phyloP scores from a whole-genome alignment of 768 basidiomycete species.

The Leccinum aurantiacum region DNA sequence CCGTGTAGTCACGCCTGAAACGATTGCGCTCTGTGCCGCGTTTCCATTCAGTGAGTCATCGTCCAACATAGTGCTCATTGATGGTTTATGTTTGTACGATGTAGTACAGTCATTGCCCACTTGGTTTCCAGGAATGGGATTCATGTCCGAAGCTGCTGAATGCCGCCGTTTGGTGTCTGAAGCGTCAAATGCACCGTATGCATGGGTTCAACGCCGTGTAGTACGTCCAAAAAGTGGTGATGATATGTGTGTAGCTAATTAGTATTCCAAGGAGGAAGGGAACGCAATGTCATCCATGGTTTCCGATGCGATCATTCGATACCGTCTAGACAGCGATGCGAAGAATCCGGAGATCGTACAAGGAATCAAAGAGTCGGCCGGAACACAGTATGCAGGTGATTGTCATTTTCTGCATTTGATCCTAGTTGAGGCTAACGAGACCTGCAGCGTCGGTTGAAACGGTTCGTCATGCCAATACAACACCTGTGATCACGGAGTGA shows the following conservation, averaged over 20 bases:
- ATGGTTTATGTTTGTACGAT: not conserved
- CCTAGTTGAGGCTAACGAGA: no score
- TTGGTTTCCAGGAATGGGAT: not conserved
- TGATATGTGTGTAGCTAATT: not conserved
- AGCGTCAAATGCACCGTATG: not conserved
- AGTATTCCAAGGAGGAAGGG: not conserved
- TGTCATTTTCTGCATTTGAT: not conserved
- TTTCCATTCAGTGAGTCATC: not conserved
- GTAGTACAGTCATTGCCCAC: not conserved
- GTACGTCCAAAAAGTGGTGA: not conserved
- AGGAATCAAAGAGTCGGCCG: not conserved
- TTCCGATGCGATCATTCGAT: not conserved
- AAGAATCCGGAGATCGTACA: not conserved
- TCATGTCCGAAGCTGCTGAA: not conserved
- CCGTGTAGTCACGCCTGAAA: not conserved
- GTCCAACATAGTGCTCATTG: not conserved
- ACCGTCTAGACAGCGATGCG: not conserved
- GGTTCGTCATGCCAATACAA: not conserved
- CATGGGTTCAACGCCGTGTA: not conserved
- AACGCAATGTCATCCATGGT: not conserved
- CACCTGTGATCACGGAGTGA: not conserved
- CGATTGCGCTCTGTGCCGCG: no score
- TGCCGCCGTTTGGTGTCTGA: not conserved
- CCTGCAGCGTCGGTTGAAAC: not conserved
- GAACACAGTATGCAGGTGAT: not conserved